Conservation (phyloP, 2,329 filamentous ascomycete species). For the Ceratocystis papillata region DNA sequence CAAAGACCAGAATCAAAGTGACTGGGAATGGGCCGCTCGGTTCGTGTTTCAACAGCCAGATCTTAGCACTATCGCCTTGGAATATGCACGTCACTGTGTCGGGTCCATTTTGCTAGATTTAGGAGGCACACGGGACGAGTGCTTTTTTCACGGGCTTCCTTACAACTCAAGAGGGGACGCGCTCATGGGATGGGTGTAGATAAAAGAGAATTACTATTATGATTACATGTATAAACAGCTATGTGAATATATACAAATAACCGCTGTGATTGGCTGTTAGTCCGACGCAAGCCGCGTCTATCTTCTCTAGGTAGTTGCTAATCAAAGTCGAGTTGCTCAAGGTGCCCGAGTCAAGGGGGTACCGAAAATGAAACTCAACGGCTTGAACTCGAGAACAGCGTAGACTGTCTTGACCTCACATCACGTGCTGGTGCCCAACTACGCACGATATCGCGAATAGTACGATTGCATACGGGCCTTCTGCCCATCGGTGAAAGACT, state of each 20-base stretch:
- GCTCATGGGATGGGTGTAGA: conserved; percentile 19
- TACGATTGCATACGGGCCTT: conserved; percentile 24
- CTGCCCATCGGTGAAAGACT: conserved; percentile 38
- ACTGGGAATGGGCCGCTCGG: conserved; percentile 20
- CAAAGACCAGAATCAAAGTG: background rate
- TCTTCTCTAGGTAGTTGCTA: too few relatives aligned
- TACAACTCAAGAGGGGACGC: conserved; percentile 19
- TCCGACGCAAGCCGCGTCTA: too few relatives aligned
- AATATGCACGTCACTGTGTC: conserved; percentile 22
- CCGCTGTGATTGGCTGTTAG: too few relatives aligned
- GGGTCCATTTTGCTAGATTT: conserved; percentile 21
- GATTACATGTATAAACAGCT: conserved; percentile 1
- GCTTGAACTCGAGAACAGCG: too few relatives aligned
- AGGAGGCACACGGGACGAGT: conserved; percentile 19
- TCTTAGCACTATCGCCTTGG: conserved; percentile 19
- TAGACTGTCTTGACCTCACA: too few relatives aligned
- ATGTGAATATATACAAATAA: background rate
- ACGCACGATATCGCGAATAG: conserved; percentile 22
- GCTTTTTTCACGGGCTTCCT: conserved; percentile 19
- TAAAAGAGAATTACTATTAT: background rate
- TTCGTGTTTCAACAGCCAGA: conserved; percentile 21
- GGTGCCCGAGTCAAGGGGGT: background rate
- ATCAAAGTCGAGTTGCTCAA: too few relatives aligned
- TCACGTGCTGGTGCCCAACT: background rate
- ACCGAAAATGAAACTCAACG: background rate